Conservation (phyloP, 805 yeast genomes). For the Cyberlindnera suaveolens region DNA sequence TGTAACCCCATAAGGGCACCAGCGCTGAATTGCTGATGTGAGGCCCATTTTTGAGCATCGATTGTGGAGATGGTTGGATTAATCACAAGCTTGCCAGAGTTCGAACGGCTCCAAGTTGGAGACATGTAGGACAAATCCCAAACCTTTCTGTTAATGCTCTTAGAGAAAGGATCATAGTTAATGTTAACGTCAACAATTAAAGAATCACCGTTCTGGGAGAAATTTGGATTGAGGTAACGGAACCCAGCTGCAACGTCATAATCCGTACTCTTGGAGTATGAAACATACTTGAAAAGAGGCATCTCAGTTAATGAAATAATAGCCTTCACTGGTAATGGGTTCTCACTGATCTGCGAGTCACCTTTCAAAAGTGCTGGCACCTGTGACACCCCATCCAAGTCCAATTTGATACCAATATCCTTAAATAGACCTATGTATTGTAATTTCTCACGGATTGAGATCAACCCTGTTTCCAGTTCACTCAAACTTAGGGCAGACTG, state of each 20-base stretch:
- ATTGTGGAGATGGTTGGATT: constrained; percentile 40
- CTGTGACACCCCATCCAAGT: constrained; percentile 26
- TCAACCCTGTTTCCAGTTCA: constrained; percentile 31
- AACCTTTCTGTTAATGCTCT: constrained; percentile 39
- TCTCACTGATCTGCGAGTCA: not conserved
- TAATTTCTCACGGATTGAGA: constrained; percentile 30
- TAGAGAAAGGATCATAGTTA: constrained; percentile 42
- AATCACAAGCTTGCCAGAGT: constrained; percentile 41
- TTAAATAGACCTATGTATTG: constrained; percentile 40
- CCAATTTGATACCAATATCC: constrained; percentile 33
- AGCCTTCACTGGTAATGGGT: constrained; percentile 40
- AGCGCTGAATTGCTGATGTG: constrained; percentile 43
- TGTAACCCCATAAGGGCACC: constrained; percentile 46
- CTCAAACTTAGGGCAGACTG: constrained; percentile 28
- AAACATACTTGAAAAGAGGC: constrained; percentile 24
- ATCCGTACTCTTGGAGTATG: constrained; percentile 30
- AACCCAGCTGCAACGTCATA: constrained; percentile 29
- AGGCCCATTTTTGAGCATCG: constrained; percentile 42
- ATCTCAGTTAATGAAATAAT: constrained; percentile 33
- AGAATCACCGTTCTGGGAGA: constrained; percentile 54
- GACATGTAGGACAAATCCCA: constrained; percentile 41
- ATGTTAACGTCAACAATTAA: constrained; percentile 39
- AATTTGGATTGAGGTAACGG: constrained; percentile 37
- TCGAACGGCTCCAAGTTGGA: constrained; percentile 35
- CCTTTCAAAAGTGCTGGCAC: constrained; percentile 7